phyloP scores from a whole-genome alignment of 768 basidiomycete genomes.

The Tylopilus sp. region DNA sequence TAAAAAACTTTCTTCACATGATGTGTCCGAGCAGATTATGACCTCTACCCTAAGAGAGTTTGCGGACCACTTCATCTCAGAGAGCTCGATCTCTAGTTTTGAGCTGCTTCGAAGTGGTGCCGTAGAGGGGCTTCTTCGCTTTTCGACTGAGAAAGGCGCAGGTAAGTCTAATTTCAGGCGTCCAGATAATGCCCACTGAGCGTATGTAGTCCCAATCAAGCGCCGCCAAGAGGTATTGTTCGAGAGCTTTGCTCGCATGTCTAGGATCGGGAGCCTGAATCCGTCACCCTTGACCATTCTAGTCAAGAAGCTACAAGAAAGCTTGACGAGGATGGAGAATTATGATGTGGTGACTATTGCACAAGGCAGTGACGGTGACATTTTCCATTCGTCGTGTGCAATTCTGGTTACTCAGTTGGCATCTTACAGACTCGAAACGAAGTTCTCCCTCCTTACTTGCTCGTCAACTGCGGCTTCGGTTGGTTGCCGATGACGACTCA shows the following conservation, averaged over 20 bases:
- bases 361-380: constrained; percentile 76
- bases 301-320: constrained; percentile 96
- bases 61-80: constrained; percentile 75
- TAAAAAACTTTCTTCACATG: constrained; percentile 50
- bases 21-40: constrained; percentile 61
- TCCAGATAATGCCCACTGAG: constrained; percentile 4
- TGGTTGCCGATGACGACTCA: constrained; percentile 88
- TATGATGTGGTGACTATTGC: constrained; percentile 93
- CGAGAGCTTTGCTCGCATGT: constrained; percentile 66
- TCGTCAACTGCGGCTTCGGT: constrained; percentile 82
- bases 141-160: constrained; percentile 65
- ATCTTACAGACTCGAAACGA: constrained; percentile 71
- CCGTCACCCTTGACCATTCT: constrained; percentile 70
- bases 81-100: constrained; percentile 88
- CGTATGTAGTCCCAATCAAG: constrained; percentile 50
- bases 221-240: constrained; percentile 77
- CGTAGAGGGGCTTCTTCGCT: constrained; percentile 80
- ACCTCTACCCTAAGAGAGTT: constrained; percentile 64
- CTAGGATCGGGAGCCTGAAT: constrained; percentile 38
- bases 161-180: constrained; percentile 5
- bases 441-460: constrained; percentile 90
- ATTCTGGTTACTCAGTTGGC: constrained; percentile 2
- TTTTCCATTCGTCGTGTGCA: neutral
- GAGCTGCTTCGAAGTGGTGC: constrained; percentile 93
- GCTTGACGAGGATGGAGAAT: constrained; percentile 89